A percentile compares a stretch with the other conserved stretches of the same genome.
phyloP scores from a whole-genome alignment of 257 asterid species.

The Penstemon newberryi region DNA sequence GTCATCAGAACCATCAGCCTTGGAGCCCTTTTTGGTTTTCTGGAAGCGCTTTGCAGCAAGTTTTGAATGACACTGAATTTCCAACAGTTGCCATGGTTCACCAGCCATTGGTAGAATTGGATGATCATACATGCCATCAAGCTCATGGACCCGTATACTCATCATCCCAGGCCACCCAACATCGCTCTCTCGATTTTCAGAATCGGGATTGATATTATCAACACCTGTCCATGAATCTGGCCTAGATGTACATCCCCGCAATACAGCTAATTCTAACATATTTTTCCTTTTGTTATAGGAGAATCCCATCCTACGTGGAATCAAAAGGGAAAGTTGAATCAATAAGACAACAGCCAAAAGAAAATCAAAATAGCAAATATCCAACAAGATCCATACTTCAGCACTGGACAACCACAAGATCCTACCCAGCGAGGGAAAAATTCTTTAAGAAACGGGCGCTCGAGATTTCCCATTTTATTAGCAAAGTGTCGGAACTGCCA shows the following conservation, averaged over 20 bases:
- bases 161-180: constrained; percentile 99
- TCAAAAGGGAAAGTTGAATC: constrained; percentile 35
- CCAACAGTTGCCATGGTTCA: constrained; percentile 94
- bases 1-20: constrained; percentile 98
- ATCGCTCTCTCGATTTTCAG: constrained; percentile 80
- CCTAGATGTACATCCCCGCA: constrained; percentile 88
- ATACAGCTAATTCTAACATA: constrained; percentile 85
- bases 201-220: constrained; percentile 59
- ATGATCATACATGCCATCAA: constrained; percentile 99
- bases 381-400: constrained; percentile 62
- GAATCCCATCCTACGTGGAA: constrained; percentile 80
- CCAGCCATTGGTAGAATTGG: constrained; percentile 98
- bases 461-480: constrained; percentile 95
- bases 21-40: constrained; percentile 82
- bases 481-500: constrained; percentile 97
- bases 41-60: constrained; percentile 98
- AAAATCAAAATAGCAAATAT: constrained; percentile 30
- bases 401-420: constrained; percentile 96
- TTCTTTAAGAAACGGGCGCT: constrained; percentile 98
- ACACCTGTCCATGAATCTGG: constrained; percentile 57
- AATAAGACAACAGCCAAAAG: constrained; percentile 37
- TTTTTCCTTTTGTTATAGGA: constrained; percentile 95
- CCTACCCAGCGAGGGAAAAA: constrained; percentile 99
- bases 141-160: constrained; percentile 97
- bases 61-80: constrained; percentile 94